These are phyloP conservation scores for Biscutella laevigata DNA, from an alignment of 441 rosid species.

Conservation along the genomic window DNA sequence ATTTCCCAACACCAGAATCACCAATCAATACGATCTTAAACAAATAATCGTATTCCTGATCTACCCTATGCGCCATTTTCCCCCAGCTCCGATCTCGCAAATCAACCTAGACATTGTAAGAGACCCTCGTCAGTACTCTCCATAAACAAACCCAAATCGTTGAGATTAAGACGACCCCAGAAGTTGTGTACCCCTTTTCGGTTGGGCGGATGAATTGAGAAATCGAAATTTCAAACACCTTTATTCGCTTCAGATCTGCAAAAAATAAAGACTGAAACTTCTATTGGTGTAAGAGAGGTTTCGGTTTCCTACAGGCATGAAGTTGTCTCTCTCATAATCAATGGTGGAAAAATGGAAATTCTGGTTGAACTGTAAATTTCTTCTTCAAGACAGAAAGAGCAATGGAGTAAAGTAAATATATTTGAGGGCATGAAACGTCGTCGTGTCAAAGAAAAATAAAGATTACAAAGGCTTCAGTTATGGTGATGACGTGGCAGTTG, in stretches of 20 bases:
- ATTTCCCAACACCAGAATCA: conserved; percentile 93
- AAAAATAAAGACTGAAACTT: conserved; percentile 9
- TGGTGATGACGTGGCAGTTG: too few species aligned
- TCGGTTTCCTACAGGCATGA: too few species aligned
- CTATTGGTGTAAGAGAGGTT: background rate
- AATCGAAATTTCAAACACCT: conserved; percentile 9
- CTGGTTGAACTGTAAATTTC: too few species aligned
- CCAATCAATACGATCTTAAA: conserved; percentile 94
- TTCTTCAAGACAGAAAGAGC: too few species aligned
- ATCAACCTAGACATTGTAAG: conserved; percentile 13
- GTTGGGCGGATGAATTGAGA: conserved; percentile 38
- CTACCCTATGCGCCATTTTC: conserved; percentile 63
- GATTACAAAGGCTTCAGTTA: too few species aligned
- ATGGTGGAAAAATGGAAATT: too few species aligned
- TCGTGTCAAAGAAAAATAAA: too few species aligned
- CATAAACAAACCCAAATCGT: conserved; percentile 17
- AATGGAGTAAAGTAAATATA: too few species aligned
- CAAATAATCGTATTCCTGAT: conserved; percentile 92
- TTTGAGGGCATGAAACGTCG: too few species aligned
- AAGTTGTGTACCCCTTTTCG: background rate
- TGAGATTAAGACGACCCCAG: background rate
- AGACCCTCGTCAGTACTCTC: background rate
- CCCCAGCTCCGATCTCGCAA: conserved; percentile 23
- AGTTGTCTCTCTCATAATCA: too few species aligned
- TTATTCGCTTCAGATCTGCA: conserved; percentile 18